Percentiles rank a stretch among this genome's conserved stretches.
Evolutionary conservation across 352 stramenopile species (phyloP).

Genomic region (Pythium biforme): DNA sequence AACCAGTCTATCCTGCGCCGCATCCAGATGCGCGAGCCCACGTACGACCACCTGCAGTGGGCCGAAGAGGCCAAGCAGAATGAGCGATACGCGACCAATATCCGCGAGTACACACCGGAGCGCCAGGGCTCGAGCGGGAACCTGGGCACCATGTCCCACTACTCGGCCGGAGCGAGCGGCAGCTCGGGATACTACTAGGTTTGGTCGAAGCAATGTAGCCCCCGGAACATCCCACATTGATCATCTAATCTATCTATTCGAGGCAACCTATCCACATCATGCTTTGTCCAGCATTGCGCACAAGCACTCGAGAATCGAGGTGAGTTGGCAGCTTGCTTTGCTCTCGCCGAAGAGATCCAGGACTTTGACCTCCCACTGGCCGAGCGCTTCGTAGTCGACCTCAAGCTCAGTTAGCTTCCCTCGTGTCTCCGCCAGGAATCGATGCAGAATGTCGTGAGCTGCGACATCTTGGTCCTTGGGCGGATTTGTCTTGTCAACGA

Average conservation of each 20-base stretch:
- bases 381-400: constrained; percentile 61
- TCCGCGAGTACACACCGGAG: constrained; percentile 77
- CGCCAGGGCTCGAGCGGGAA: constrained; percentile 42
- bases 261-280: constrained; percentile 18
- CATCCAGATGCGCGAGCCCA: constrained; percentile 89
- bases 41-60: constrained; percentile 90
- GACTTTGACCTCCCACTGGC: constrained; percentile 60
- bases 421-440: constrained; percentile 47
- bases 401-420: constrained; percentile 44
- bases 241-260: constrained; percentile 11
- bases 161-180: constrained; percentile 41
- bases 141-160: constrained; percentile 54
- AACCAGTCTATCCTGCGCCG: constrained; percentile 87
- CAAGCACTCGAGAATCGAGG: constrained; percentile 45
- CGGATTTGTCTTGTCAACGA: constrained; percentile 38
- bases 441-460: constrained; percentile 45
- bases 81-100: constrained; percentile 85
- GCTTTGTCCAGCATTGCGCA: constrained; percentile 26
- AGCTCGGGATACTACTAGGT: constrained; percentile 31
- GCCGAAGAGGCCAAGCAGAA: constrained; percentile 86
- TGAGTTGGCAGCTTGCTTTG: constrained; percentile 61
- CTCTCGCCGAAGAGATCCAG: constrained; percentile 64
- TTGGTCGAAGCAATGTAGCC: not conserved
- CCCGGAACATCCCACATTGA: not conserved
- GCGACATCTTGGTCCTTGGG: constrained; percentile 36